These are phyloP conservation scores for Diplodia corticola DNA, from an alignment of 2,329 filamentous ascomycete genomes.

Conservation along the genomic window DNA sequence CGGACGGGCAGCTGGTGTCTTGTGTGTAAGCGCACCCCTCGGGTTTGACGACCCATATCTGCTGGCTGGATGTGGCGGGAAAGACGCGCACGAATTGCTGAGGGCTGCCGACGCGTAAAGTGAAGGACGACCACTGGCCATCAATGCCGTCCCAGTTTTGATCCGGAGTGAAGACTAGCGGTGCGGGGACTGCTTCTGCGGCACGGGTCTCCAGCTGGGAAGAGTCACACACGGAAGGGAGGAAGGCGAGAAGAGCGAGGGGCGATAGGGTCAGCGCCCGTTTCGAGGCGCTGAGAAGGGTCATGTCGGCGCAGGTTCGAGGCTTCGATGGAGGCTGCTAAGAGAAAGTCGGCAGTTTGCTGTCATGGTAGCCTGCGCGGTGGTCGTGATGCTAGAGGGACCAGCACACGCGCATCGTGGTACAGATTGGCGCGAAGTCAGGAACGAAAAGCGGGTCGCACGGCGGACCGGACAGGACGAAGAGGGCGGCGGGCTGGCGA, in stretches of 20 bases:
- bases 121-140: conserved; percentile 37
- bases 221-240: not conserved
- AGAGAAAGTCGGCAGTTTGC: not conserved
- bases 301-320: not conserved
- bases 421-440: not conserved
- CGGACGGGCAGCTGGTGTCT: conserved; percentile 26
- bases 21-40: conserved; percentile 35
- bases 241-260: not conserved
- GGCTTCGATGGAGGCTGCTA: not conserved
- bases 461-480: not conserved
- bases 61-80: conserved; percentile 37
- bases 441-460: not conserved
- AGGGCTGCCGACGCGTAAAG: conserved; percentile 33
- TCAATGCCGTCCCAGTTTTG: conserved; percentile 41
- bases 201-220: conserved; percentile 3
- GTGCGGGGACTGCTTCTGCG: conserved; percentile 18
- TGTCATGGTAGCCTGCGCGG: conserved; percentile 1
- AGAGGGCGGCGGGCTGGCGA: not conserved
- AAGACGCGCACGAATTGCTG: conserved; percentile 34
- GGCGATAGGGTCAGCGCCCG: conserved; percentile 1
- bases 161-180: conserved; percentile 37
- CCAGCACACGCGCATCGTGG: not conserved
- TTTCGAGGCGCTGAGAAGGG: not conserved
- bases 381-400: not conserved
- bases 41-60: conserved; percentile 38